Evolutionary conservation across 2,329 filamentous ascomycete genomes (phyloP), one percentile per base, ranked within the genome.

Genomic region (Fusarium euwallaceae): DNA sequence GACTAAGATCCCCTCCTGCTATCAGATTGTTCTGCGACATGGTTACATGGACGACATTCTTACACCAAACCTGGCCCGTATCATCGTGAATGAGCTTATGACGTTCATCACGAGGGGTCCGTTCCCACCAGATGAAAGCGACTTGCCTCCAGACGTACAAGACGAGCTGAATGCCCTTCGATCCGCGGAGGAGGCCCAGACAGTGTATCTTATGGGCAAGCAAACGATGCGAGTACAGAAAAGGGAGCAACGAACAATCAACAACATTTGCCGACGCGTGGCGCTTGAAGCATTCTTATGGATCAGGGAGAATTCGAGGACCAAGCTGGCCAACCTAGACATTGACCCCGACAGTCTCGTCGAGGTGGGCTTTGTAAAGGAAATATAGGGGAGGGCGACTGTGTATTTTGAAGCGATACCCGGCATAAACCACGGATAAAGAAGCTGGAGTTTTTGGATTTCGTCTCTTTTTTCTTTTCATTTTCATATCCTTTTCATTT

Each of bases 21-120:
- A 94, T 79, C 89, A 92, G 4, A 85, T 95, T 10, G 89, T 92
- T 3, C 86, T 94, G 3, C 89, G 92, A 14, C 91, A 94, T 77
- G 93, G 93, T 1, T 95, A 93, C 80, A 92, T 89, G 81, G 93
- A 95, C 75, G 88, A 92, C 71, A 88, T 94, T 32, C 87, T 95
- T 55, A 92, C 89, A 0, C 89, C 89, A 0, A 89, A 93, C 67
- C 85, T 95, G 8, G 91, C 78, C 12, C 74, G 87, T 0, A 83
- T 85, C 1, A 79, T 92, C 2, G 87, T 94, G 34, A 88, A 88
- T 62, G 87, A 92, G 64, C 87, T 93, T 68, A 83, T 93, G 24
- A 85, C 87, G 9, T 89, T 86, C 67, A 81, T 92, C 34, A 82
- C 86, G 0, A 80, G 83, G 48, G 75, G 81, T 48, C 72, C 77